Evolutionary conservation across 805 yeast genomes (phyloP).

Genomic region (Spathaspora passalidarum): DNA sequence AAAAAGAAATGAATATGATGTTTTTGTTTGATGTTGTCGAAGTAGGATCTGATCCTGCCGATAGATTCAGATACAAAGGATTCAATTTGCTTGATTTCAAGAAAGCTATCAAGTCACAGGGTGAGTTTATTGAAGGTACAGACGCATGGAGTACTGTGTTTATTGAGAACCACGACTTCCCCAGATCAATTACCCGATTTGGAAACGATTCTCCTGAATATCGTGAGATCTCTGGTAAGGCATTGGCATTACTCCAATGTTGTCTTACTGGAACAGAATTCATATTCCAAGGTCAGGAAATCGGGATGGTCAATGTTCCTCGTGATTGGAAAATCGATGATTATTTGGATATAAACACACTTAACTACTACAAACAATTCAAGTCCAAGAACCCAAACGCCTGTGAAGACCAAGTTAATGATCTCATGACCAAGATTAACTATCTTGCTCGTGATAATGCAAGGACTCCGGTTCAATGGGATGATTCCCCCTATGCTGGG

Average conservation of each 20-base stretch:
- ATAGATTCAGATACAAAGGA: constrained; percentile 32
- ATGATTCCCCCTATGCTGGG: constrained; percentile 40
- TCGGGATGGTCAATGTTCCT: constrained; percentile 52
- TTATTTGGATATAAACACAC: constrained; percentile 49
- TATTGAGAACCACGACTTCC: constrained; percentile 59
- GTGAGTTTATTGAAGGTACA: constrained; percentile 41
- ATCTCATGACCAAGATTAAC: constrained; percentile 31
- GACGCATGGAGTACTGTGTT: constrained; percentile 59
- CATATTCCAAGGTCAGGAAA: constrained; percentile 61
- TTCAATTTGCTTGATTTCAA: constrained; percentile 40
- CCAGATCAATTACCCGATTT: constrained; percentile 51
- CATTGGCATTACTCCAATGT: constrained; percentile 43
- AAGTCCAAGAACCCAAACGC: constrained; percentile 21
- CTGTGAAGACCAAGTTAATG: constrained; percentile 18
- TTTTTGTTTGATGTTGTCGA: constrained; percentile 32
- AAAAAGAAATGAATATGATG: constrained; percentile 36
- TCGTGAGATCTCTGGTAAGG: constrained; percentile 43
- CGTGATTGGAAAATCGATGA: constrained; percentile 45
- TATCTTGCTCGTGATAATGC: constrained; percentile 50
- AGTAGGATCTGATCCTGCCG: constrained; percentile 35
- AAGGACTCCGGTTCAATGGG: constrained; percentile 60
- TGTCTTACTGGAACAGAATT: constrained; percentile 54
- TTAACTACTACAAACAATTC: constrained; percentile 38
- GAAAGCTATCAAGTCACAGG: constrained; percentile 31
- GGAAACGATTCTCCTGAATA: constrained; percentile 34